Conservation (phyloP, 192 early-diverging fungal species). For the Podila epicladia region DNA sequence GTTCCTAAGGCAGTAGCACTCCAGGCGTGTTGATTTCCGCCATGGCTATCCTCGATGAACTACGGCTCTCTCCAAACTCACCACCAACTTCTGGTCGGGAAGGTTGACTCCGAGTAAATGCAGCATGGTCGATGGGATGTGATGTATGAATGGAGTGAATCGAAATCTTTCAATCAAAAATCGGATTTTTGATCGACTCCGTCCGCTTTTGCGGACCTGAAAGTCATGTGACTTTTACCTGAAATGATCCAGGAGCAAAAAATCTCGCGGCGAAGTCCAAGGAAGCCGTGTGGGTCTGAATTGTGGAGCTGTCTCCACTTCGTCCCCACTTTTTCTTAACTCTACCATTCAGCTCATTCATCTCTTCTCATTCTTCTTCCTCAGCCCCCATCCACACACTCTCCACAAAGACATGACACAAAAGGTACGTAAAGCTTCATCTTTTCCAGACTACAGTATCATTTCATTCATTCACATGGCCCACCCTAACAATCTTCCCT, state of each 20-base stretch:
- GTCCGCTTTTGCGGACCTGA: too few relatives aligned
- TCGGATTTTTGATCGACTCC: too few relatives aligned
- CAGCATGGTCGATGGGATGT: constrained; percentile 64
- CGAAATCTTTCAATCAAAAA: too few relatives aligned
- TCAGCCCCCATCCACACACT: neutral
- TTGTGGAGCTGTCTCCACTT: neutral
- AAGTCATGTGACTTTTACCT: too few relatives aligned
- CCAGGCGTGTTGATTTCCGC: neutral
- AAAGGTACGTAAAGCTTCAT: neutral
- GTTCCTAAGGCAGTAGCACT: neutral
- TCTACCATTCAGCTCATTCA: neutral
- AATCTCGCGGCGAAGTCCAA: neutral
- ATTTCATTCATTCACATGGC: neutral
- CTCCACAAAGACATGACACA: neutral
- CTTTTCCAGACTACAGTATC: neutral
- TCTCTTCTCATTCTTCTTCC: neutral
- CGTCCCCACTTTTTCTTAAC: neutral
- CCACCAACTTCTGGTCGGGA: constrained; percentile 88
- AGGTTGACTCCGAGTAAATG: constrained; percentile 95
- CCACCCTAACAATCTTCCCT: neutral
- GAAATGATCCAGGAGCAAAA: too few relatives aligned
- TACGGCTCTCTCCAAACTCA: constrained; percentile 17
- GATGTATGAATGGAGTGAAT: constrained; percentile 1
- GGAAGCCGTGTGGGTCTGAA: neutral
- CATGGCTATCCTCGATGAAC: too few relatives aligned